These are phyloP conservation scores for Babjeviella inositovora DNA, from an alignment of 805 yeast species.

Conservation along the genomic window DNA sequence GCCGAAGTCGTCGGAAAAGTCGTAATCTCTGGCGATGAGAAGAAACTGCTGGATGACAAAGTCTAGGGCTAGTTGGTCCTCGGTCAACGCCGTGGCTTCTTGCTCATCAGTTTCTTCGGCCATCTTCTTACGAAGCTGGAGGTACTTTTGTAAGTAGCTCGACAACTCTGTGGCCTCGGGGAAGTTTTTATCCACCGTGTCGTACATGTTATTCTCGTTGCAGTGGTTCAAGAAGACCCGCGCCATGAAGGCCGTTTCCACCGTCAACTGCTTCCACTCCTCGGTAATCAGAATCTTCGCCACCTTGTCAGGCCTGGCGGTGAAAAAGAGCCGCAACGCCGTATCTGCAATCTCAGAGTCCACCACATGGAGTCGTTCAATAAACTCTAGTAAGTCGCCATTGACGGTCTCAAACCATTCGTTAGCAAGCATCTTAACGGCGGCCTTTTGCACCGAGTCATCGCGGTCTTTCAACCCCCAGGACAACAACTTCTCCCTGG, in stretches of 20 bases:
- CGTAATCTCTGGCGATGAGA: conserved; percentile 51
- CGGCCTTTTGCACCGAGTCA: conserved; percentile 52
- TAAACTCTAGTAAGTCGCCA: conserved; percentile 54
- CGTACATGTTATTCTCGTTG: conserved; percentile 28
- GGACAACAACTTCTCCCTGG: conserved; percentile 49
- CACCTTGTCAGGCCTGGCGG: conserved; percentile 44
- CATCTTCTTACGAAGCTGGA: conserved; percentile 25
- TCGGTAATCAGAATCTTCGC: conserved; percentile 41
- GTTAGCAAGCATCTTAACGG: conserved; percentile 48
- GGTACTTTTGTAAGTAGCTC: conserved; percentile 34
- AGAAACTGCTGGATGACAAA: conserved; percentile 66
- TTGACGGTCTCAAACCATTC: conserved; percentile 60
- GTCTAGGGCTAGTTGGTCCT: conserved; percentile 42
- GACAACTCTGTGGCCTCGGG: conserved; percentile 74
- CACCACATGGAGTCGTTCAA: conserved; percentile 59
- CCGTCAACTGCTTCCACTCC: conserved; percentile 57
- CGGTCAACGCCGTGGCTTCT: conserved; percentile 7
- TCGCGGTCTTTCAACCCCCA: conserved; percentile 91
- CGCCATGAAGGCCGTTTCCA: conserved; percentile 61
- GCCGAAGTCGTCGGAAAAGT: conserved; percentile 83
- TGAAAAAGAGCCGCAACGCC: conserved; percentile 51
- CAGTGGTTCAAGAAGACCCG: conserved; percentile 56
- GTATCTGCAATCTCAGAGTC: conserved; percentile 49
- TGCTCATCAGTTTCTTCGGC: conserved; percentile 8
- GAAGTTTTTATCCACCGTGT: conserved; percentile 46